Evolutionary conservation across 352 stramenopile species (phyloP).

Genomic region (Phytophthora boehmeriae): DNA sequence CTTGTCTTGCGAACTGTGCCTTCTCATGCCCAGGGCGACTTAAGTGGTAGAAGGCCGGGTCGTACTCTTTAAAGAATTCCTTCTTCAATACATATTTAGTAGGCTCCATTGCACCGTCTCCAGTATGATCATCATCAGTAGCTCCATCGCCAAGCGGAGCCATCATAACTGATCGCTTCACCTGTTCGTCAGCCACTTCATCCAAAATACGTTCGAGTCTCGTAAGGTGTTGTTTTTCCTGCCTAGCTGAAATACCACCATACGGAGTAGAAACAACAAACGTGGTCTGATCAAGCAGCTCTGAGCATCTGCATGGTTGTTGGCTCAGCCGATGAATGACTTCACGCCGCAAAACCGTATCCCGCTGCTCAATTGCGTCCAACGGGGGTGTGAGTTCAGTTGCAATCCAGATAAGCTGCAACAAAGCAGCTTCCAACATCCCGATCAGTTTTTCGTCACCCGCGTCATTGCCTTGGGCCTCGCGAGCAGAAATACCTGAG

Average conservation of each 20-base stretch:
- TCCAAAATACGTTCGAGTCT: constrained; percentile 69
- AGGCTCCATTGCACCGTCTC: constrained; percentile 62
- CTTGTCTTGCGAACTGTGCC: constrained; percentile 75
- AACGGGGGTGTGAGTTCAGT: constrained; percentile 82
- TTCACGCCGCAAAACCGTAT: constrained; percentile 80
- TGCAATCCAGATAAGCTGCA: constrained; percentile 87
- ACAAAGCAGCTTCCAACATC: constrained; percentile 78
- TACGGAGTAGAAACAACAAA: constrained; percentile 78
- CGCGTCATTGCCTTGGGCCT: constrained; percentile 16
- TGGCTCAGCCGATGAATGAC: constrained; percentile 87
- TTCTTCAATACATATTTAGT: constrained; percentile 83
- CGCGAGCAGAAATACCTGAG: constrained; percentile 45
- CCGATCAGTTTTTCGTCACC: constrained; percentile 69
- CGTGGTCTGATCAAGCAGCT: constrained; percentile 80
- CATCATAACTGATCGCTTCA: constrained; percentile 45
- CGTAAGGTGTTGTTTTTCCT: constrained; percentile 71
- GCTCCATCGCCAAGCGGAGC: constrained; percentile 36
- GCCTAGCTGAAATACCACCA: constrained; percentile 59
- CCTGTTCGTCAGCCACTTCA: constrained; percentile 75
- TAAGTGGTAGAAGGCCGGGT: constrained; percentile 82
- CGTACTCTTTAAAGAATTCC: constrained; percentile 80
- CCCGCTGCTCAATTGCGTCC: constrained; percentile 60
- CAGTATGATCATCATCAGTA: constrained; percentile 42
- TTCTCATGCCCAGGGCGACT: constrained; percentile 80
- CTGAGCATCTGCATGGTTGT: constrained; percentile 71